These are phyloP conservation scores for Pythium insidiosum DNA, from an alignment of 352 stramenopile species.

Conservation along the genomic window DNA sequence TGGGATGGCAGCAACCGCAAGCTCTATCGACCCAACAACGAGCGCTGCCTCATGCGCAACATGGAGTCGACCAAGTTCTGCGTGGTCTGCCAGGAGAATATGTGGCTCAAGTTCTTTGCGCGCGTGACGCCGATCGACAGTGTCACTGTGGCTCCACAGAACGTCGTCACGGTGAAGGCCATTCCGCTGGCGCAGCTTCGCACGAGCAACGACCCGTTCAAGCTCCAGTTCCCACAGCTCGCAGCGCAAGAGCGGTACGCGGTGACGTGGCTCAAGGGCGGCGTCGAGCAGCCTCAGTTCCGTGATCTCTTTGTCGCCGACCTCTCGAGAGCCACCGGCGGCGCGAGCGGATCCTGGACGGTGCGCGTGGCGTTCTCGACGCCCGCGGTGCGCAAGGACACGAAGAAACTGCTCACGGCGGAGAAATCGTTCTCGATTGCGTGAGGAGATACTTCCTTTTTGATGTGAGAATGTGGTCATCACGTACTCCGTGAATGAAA, in stretches of 20 bases:
- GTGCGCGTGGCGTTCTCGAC: conserved; percentile 18
- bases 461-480: no score
- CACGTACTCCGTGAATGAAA: no score
- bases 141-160: conserved; percentile 9
- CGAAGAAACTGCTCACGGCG: conserved; percentile 13
- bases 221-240: conserved; percentile 11
- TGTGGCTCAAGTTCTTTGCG: conserved; percentile 25
- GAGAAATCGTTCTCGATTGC: conserved; percentile 17
- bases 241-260: conserved; percentile 19
- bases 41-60: conserved; percentile 36
- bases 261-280: conserved; percentile 15
- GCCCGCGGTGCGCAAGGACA: conserved; percentile 18
- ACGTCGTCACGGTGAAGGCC: conserved; percentile 16
- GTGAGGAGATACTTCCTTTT: no score
- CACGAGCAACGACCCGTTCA: conserved; percentile 15
- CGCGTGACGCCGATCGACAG: conserved; percentile 25
- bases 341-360: conserved; percentile 8
- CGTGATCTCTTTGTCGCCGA: conserved; percentile 12
- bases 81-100: conserved; percentile 26
- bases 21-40: conserved; percentile 21
- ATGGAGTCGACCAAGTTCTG: conserved; percentile 26
- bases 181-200: conserved; percentile 23
- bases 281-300: conserved; percentile 9
- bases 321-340: conserved; percentile 1
- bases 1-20: conserved; percentile 22